Base-by-base conservation (phyloP, 108 stramenopile species). In the Fistulifera solaris region DNA sequence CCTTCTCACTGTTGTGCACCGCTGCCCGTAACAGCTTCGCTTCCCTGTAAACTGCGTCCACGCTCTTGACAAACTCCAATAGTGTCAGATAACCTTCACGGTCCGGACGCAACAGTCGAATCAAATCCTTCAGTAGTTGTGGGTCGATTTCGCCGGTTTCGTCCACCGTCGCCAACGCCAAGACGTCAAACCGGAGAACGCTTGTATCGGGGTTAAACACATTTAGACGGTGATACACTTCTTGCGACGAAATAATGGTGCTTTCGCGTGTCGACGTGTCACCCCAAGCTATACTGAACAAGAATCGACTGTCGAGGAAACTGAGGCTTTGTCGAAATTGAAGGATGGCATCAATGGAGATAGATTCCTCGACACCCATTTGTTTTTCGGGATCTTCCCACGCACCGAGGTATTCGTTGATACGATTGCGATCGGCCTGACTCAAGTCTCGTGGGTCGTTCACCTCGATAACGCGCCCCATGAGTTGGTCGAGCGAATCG, bases 11-110 rank as follows among this genome's bases (percentile, higher is more conserved):
- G 35, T 79, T 82, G 11, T 59, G 52, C 47, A 86, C 71, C 1
- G 77, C 73, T 8, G 82, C 84, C 21, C 80, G 58, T 1, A 89
- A 56, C 40, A 84, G 48, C 42, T 79, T 57, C 17, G 83, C 52
- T 10, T 81, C 74, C 54, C 76, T 75, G 77, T 85, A 89, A 0
- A 85, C 67, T 8, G 51, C 14, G 41, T 81, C 80, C 10, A 65
- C 51, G 23, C 62, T 54, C 53, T 70, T 78, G 16, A 80, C 70
- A 44, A 84, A 90, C 50, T 85, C 85, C 6, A 90, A 53, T 31
- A 74, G 53, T 5, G 66, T 62, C 16, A 83, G 40, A 35, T 38
- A 38, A 14, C 77, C 77, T 17, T 77, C 65, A 10, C 75, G 48
- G 41, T 75, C 72, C 15, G 80, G 76, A 14, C 70, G 64, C 53